Evolutionary conservation across 352 stramenopile genomes (phyloP), one percentile per base, ranked within the genome.

Genomic region (Globisporangium ultimum): DNA sequence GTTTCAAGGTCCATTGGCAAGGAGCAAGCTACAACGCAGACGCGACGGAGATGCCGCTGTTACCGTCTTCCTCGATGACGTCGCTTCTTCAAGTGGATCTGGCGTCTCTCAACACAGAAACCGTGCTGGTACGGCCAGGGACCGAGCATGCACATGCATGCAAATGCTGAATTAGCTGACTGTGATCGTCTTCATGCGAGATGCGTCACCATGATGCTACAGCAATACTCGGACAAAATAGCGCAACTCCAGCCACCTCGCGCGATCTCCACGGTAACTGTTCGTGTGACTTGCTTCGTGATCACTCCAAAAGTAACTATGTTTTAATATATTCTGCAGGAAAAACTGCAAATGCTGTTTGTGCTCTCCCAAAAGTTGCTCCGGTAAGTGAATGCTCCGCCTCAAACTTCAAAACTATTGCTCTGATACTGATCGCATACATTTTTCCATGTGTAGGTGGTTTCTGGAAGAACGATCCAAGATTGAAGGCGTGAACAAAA

Each of bases 261-360:
- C 17, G 45, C 56, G 8, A 66, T 64, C 17, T 70, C 66, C 9
- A 48, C 53, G 53, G 69, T 69, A 48, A 34, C 32, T 12, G 14
- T 6, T 48, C 11, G 3, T 58, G 12, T 18, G 40, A n/a, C 50
- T 49, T n/a, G 42, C 40, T 6, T 36, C 28, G 28, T 36, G 28
- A 10, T 6, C 7, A 36, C 0, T 5, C 8, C 28, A 10, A 36
- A 8, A 36, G 28, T 36, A 36, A 36, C 4, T 15, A 13, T 10
- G 43, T 8, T 45, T 45, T 17, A 20, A 42, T 22, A 32, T 28
- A 24, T 56, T 36, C 48, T 41, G n/a, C 49, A 78, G 70, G 70
- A 78, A 17, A 72, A 75, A 42, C 42, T 73, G 1, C 63, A 72
- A 24, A 75, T 75, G 67, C 64, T 78, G 43, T 70, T 78, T 45